These are phyloP conservation scores for Aspergillus jensenii DNA, from an alignment of 2,329 filamentous ascomycete genomes.

Conservation along the genomic window DNA sequence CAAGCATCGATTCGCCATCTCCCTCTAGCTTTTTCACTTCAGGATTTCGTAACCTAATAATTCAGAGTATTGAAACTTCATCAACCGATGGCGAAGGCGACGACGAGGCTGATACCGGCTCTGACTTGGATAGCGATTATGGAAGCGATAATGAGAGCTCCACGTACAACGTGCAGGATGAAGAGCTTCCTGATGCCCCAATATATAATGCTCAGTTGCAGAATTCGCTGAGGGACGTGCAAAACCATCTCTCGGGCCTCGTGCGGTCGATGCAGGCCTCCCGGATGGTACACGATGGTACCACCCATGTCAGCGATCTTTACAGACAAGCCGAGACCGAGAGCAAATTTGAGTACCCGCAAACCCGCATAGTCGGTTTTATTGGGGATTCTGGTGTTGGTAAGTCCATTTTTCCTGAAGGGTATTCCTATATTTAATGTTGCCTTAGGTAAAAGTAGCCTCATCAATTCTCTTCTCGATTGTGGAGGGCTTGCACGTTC, in stretches of 20 bases:
- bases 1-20: background rate
- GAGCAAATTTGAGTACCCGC: slow-evolving; percentile 5
- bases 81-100: background rate
- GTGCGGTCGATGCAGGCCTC: background rate
- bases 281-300: background rate
- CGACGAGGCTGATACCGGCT: background rate
- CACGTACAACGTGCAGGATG: slow-evolving; percentile 11
- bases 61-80: background rate
- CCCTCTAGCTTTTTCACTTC: background rate
- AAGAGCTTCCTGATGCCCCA: slow-evolving; percentile 15
- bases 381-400: slow-evolving; percentile 7
- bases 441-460: slow-evolving; percentile 1
- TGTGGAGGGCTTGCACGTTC: slow-evolving; percentile 8
- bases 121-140: background rate
- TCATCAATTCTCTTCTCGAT: slow-evolving; percentile 12
- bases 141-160: background rate
- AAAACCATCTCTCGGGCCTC: background rate
- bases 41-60: background rate
- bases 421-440: background rate
- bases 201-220: slow-evolving; percentile 17
- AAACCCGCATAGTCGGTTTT: slow-evolving; percentile 5
- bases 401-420: background rate
- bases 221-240: background rate
- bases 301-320: background rate
- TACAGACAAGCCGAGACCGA: background rate